Evolutionary conservation across 805 yeast genomes (phyloP).

Genomic region (Blastobotrys muscicola): DNA sequence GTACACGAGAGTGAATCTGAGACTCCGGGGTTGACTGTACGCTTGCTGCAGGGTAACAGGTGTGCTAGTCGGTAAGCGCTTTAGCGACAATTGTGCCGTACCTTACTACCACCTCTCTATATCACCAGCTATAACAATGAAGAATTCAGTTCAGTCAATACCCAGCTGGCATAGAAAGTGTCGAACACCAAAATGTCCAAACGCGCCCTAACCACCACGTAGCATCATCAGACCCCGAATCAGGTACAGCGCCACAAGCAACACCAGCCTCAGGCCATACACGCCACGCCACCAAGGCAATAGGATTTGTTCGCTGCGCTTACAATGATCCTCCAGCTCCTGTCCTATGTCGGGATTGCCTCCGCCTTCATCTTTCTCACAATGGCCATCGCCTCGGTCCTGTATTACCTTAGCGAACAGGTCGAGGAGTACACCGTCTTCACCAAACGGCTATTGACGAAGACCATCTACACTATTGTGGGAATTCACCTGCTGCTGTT

Average conservation of each 20-base stretch:
- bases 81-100: too few relatives aligned
- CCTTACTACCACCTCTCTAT: too few relatives aligned
- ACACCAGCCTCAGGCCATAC: not conserved
- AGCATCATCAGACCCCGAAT: too few relatives aligned
- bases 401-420: slow-evolving; percentile 82
- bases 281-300: not conserved
- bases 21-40: too few relatives aligned
- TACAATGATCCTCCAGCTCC: slow-evolving; percentile 46
- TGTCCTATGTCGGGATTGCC: slow-evolving; percentile 52
- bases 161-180: too few relatives aligned
- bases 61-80: too few relatives aligned
- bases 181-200: too few relatives aligned
- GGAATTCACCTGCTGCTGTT: slow-evolving; percentile 45
- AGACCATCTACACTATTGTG: slow-evolving; percentile 56
- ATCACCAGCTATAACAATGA: too few relatives aligned
- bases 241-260: not conserved
- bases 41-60: too few relatives aligned
- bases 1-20: too few relatives aligned
- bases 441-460: slow-evolving; percentile 58
- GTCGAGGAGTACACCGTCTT: slow-evolving; percentile 91
- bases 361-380: slow-evolving; percentile 45
- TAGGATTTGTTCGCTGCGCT: not conserved
- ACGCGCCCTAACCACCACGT: too few relatives aligned
- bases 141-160: too few relatives aligned
- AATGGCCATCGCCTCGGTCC: slow-evolving; percentile 69